Evolutionary conservation across 2,329 filamentous ascomycete species (phyloP).

Genomic region (Cercospora sp.): DNA sequence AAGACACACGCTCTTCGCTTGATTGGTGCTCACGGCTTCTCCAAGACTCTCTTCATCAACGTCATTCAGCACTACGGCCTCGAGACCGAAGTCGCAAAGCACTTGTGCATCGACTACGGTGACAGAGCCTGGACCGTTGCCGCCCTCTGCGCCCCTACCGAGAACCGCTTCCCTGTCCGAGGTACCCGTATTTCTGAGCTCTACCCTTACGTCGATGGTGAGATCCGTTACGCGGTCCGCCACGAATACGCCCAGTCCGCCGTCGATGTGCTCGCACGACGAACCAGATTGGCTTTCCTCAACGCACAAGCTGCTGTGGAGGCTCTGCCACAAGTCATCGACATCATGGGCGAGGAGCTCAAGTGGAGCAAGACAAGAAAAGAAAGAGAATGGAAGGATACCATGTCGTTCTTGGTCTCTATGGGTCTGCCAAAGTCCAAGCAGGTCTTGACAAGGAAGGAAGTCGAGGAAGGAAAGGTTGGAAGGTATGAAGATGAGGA

Average conservation of each 20-base stretch:
- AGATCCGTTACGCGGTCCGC: slow-evolving; percentile 81
- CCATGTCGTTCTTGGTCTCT: slow-evolving; percentile 57
- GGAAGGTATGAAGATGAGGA: slow-evolving; percentile 52
- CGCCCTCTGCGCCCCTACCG: slow-evolving; percentile 73
- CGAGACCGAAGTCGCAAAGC: slow-evolving; percentile 88
- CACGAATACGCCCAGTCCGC: slow-evolving; percentile 92
- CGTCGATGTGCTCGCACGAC: slow-evolving; percentile 80
- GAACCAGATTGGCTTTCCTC: slow-evolving; percentile 83
- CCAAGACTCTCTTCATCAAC: slow-evolving; percentile 90
- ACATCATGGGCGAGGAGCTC: slow-evolving; percentile 83
- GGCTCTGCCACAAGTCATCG: slow-evolving; percentile 79
- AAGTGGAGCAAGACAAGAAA: slow-evolving; percentile 73
- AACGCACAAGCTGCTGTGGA: slow-evolving; percentile 90
- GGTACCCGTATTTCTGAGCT: slow-evolving; percentile 76
- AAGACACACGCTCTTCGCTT: slow-evolving; percentile 81
- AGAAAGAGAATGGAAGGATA: slow-evolving; percentile 78
- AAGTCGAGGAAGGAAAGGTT: slow-evolving; percentile 59
- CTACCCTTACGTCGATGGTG: slow-evolving; percentile 90
- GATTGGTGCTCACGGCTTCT: slow-evolving; percentile 82
- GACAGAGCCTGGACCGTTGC: slow-evolving; percentile 92
- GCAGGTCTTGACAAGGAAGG: slow-evolving; percentile 55
- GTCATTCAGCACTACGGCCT: slow-evolving; percentile 90
- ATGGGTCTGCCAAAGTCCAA: slow-evolving; percentile 64
- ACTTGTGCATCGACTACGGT: slow-evolving; percentile 83
- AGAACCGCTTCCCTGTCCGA: slow-evolving; percentile 76